phyloP scores from a whole-genome alignment of 495 filamentous ascomycete genomes.

The Penicillium bialowiezense region DNA sequence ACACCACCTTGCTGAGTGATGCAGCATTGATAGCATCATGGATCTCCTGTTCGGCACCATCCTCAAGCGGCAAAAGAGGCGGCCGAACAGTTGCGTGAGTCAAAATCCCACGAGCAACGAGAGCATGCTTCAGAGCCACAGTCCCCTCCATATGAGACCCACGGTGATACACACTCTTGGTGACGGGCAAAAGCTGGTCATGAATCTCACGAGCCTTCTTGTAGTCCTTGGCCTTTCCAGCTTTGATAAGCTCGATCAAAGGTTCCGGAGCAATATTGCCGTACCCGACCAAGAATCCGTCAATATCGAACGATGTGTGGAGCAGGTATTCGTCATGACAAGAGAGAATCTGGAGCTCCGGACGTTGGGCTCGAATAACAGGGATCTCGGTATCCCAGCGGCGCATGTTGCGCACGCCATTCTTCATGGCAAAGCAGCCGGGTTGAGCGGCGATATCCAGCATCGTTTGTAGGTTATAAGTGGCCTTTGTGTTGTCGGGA shows the following conservation, averaged over 20 bases:
- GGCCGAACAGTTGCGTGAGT: slow-evolving; percentile 30
- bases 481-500: slow-evolving; percentile 36
- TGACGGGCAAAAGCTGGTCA: slow-evolving; percentile 27
- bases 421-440: slow-evolving; percentile 36
- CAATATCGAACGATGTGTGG: slow-evolving; percentile 34
- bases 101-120: slow-evolving; percentile 33
- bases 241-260: slow-evolving; percentile 30
- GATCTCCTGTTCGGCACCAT: slow-evolving; percentile 29
- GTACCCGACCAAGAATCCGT: slow-evolving; percentile 36
- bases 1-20: slow-evolving; percentile 12
- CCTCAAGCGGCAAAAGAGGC: slow-evolving; percentile 25
- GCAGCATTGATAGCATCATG: slow-evolving; percentile 25
- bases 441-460: slow-evolving; percentile 35
- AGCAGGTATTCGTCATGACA: slow-evolving; percentile 38
- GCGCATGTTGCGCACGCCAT: slow-evolving; percentile 37
- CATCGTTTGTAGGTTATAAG: slow-evolving; percentile 34
- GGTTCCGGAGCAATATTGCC: slow-evolving; percentile 37
- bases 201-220: slow-evolving; percentile 28
- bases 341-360: slow-evolving; percentile 32
- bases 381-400: slow-evolving; percentile 38
- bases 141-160: slow-evolving; percentile 37
- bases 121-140: slow-evolving; percentile 30
- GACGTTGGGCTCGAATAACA: slow-evolving; percentile 27
- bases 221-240: slow-evolving; percentile 34
- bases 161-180: slow-evolving; percentile 33